Conservation (phyloP, 306 rosid genomes). For the Phaseolus lunatus region DNA sequence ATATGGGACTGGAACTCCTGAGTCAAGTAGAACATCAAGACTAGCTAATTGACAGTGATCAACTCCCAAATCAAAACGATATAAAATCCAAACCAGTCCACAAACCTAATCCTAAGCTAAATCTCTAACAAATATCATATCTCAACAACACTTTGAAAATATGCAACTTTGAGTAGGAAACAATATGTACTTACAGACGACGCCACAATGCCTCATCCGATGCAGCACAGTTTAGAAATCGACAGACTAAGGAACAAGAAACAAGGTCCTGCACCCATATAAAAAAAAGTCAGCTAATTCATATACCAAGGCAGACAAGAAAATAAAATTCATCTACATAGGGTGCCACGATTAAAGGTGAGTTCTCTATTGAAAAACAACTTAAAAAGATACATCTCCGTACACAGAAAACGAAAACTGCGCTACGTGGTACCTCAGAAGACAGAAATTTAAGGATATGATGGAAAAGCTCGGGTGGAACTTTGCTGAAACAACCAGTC, state of each 20-base stretch:
- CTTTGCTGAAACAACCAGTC: slow-evolving; percentile 70
- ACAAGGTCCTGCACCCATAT: slow-evolving; percentile 74
- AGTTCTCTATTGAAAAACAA: neutral
- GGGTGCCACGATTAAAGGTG: neutral
- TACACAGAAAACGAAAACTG: neutral
- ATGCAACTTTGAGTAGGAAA: slow-evolving; percentile 9
- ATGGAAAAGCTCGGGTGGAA: slow-evolving; percentile 84
- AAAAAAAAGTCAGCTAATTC: slow-evolving; percentile 37
- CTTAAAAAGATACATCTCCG: neutral
- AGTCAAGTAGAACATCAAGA: slow-evolving; percentile 34
- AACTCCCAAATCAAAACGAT: slow-evolving; percentile 23
- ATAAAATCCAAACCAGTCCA: slow-evolving; percentile 5
- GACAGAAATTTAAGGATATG: slow-evolving; percentile 91
- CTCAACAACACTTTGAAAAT: slow-evolving; percentile 15
- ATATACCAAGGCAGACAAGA: slow-evolving; percentile 17
- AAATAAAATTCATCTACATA: slow-evolving; percentile 6
- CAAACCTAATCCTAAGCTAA: slow-evolving; percentile 4
- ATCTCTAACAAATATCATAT: slow-evolving; percentile 20
- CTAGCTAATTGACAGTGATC: slow-evolving; percentile 31
- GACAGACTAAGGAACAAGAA: slow-evolving; percentile 82
- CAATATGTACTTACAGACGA: slow-evolving; percentile 76
- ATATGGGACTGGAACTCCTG: slow-evolving; percentile 32
- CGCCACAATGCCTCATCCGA: slow-evolving; percentile 96
- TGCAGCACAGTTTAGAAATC: slow-evolving; percentile 79
- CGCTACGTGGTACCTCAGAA: slow-evolving; percentile 63